Conservation (phyloP, 331 rosid species). For the Acacia concinna region DNA sequence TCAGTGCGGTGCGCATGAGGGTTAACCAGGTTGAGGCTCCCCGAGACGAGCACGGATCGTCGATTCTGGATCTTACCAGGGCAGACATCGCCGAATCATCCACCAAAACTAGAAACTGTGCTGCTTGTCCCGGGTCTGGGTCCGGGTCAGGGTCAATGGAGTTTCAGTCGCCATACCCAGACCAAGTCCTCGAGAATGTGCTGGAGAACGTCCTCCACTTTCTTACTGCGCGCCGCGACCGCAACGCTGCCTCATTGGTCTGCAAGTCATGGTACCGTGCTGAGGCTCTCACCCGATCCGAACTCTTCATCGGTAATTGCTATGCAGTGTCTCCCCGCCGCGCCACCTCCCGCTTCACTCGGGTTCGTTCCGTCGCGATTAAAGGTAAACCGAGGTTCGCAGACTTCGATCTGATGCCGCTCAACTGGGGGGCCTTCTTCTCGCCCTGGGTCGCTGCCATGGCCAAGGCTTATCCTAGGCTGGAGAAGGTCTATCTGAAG, state of each 20-base stretch:
- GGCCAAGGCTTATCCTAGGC: slow-evolving; percentile 69
- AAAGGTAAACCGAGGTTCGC: slow-evolving; percentile 86
- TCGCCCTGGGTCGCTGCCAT: slow-evolving; percentile 59
- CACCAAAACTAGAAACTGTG: slow-evolving; percentile 49
- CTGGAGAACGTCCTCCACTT: slow-evolving; percentile 85
- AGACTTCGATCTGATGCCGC: slow-evolving; percentile 80
- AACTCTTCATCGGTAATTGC: slow-evolving; percentile 81
- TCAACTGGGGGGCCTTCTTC: slow-evolving; percentile 78
- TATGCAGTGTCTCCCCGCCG: slow-evolving; percentile 70
- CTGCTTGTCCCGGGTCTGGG: slow-evolving; percentile 24
- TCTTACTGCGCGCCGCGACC: slow-evolving; percentile 74
- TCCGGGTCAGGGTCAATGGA: slow-evolving; percentile 20
- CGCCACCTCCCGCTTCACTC: slow-evolving; percentile 56
- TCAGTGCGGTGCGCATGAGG: slow-evolving; percentile 30
- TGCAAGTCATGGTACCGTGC: slow-evolving; percentile 80
- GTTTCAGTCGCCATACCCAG: slow-evolving; percentile 49
- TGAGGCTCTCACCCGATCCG: slow-evolving; percentile 84
- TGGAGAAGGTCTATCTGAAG: slow-evolving; percentile 67
- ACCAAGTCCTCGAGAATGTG: slow-evolving; percentile 78
- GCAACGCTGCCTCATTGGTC: slow-evolving; percentile 89
- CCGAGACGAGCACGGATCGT: slow-evolving; percentile 62
- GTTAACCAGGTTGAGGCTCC: slow-evolving; percentile 49
- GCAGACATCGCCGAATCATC: slow-evolving; percentile 44
- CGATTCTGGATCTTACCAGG: slow-evolving; percentile 51
- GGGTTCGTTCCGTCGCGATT: slow-evolving; percentile 55